Conservation (phyloP, 2,329 filamentous ascomycete genomes). For the Thelonectria discophora region DNA sequence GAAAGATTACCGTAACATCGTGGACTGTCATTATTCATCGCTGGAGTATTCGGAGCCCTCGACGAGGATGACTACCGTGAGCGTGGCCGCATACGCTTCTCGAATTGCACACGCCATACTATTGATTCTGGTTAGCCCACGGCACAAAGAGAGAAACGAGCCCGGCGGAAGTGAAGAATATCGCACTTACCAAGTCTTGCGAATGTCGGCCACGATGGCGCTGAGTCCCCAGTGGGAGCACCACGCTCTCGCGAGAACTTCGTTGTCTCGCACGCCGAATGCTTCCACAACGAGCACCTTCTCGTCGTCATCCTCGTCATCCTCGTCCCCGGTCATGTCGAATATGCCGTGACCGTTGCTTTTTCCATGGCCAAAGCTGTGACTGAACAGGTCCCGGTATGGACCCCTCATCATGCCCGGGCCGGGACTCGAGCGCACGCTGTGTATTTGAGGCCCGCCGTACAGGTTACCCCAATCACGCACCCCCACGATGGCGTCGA, state of each 20-base stretch:
- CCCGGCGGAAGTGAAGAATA: background rate
- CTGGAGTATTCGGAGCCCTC: slow-evolving; percentile 57
- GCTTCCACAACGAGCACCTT: slow-evolving; percentile 77
- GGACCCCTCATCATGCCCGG: slow-evolving; percentile 42
- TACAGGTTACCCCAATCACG: slow-evolving; percentile 69
- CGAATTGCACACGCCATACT: slow-evolving; percentile 78
- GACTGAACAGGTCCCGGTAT: slow-evolving; percentile 39
- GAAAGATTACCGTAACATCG: slow-evolving; percentile 35
- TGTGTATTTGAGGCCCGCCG: slow-evolving; percentile 40
- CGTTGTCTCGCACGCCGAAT: slow-evolving; percentile 77
- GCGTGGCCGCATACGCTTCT: slow-evolving; percentile 77
- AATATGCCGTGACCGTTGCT: slow-evolving; percentile 29
- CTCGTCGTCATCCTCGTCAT: slow-evolving; percentile 63
- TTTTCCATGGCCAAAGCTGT: slow-evolving; percentile 35
- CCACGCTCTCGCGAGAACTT: slow-evolving; percentile 80
- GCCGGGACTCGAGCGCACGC: slow-evolving; percentile 49
- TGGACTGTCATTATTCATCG: slow-evolving; percentile 49
- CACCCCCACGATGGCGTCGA: slow-evolving; percentile 72
- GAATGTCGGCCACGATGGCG: slow-evolving; percentile 74
- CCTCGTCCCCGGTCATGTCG: slow-evolving; percentile 24
- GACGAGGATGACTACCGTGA: slow-evolving; percentile 76
- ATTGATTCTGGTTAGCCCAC: slow-evolving; percentile 25
- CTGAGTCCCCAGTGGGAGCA: slow-evolving; percentile 78
- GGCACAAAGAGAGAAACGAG: background rate
- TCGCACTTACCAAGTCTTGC: slow-evolving; percentile 69